These are phyloP conservation scores for Lathyrus sativus DNA, from an alignment of 306 rosid species.

Conservation along the genomic window DNA sequence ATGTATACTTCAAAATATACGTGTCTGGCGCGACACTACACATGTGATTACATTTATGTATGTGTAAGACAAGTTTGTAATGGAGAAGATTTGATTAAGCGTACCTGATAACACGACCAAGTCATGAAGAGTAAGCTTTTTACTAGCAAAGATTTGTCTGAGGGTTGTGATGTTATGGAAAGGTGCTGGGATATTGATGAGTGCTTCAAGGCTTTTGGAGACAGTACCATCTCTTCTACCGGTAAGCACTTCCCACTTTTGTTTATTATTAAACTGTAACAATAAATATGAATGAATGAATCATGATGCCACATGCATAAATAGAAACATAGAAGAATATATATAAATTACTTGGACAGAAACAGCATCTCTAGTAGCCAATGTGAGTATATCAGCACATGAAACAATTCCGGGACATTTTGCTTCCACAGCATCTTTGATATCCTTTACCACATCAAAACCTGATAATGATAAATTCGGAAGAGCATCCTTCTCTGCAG, in stretches of 20 bases:
- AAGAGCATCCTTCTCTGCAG: slow-evolving; percentile 49
- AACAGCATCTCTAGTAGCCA: slow-evolving; percentile 60
- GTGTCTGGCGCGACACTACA: too few relatives aligned
- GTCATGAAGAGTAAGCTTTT: slow-evolving; percentile 48
- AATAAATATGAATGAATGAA: background rate
- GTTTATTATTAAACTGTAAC: slow-evolving; percentile 45
- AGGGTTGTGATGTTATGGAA: slow-evolving; percentile 50
- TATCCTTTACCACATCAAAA: slow-evolving; percentile 57
- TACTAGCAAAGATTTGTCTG: slow-evolving; percentile 42
- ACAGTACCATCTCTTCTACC: slow-evolving; percentile 70
- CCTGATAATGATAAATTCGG: slow-evolving; percentile 53
- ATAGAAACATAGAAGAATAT: background rate
- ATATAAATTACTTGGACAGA: slow-evolving; percentile 39
- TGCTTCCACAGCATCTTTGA: slow-evolving; percentile 48
- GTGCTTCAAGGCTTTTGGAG: slow-evolving; percentile 35
- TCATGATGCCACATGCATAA: background rate
- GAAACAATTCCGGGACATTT: slow-evolving; percentile 56
- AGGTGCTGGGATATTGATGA: slow-evolving; percentile 50
- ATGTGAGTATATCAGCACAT: slow-evolving; percentile 63
- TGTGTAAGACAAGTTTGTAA: background rate
- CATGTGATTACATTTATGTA: background rate
- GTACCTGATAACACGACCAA: slow-evolving; percentile 65
- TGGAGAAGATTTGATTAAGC: background rate
- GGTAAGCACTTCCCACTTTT: slow-evolving; percentile 60
- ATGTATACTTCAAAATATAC: background rate